Conservation (phyloP, 2,329 filamentous ascomycete genomes). For the Arachnomyces sp. region DNA sequence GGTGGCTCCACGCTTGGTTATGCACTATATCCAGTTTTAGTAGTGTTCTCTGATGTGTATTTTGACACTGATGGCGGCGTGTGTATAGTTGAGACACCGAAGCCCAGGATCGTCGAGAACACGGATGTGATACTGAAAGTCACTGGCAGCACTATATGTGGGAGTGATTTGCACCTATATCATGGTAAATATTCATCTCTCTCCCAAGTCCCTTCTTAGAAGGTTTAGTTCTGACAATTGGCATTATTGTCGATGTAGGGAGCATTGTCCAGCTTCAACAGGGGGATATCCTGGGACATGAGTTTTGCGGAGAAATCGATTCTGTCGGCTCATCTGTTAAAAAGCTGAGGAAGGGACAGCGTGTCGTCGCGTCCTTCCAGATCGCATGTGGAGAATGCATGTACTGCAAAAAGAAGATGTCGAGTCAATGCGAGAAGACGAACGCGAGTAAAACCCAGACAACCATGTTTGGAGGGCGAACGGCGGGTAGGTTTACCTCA, state of each 20-base stretch:
- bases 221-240: background rate
- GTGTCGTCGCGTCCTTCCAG: constrained; percentile 80
- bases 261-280: constrained; percentile 51
- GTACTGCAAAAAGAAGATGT: constrained; percentile 70
- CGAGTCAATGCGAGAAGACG: constrained; percentile 71
- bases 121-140: constrained; percentile 73
- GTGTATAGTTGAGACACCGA: constrained; percentile 51
- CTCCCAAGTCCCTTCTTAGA: background rate
- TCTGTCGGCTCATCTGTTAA: constrained; percentile 48
- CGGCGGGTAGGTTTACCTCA: constrained; percentile 48
- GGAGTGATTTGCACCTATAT: constrained; percentile 49
- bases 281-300: constrained; percentile 59
- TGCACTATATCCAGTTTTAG: too few relatives aligned
- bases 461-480: constrained; percentile 70
- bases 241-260: constrained; percentile 18
- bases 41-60: too few relatives aligned
- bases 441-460: constrained; percentile 64
- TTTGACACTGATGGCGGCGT: too few relatives aligned
- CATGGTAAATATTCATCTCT: constrained; percentile 25
- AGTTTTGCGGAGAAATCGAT: constrained; percentile 46
- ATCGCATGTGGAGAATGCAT: constrained; percentile 63
- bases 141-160: constrained; percentile 57
- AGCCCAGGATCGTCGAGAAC: constrained; percentile 64
- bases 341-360: constrained; percentile 50
- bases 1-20: too few relatives aligned